A percentile compares a stretch with the other conserved stretches of the same genome.
Conservation (phyloP, 345 rosid genomes). For the Salix brachista region DNA sequence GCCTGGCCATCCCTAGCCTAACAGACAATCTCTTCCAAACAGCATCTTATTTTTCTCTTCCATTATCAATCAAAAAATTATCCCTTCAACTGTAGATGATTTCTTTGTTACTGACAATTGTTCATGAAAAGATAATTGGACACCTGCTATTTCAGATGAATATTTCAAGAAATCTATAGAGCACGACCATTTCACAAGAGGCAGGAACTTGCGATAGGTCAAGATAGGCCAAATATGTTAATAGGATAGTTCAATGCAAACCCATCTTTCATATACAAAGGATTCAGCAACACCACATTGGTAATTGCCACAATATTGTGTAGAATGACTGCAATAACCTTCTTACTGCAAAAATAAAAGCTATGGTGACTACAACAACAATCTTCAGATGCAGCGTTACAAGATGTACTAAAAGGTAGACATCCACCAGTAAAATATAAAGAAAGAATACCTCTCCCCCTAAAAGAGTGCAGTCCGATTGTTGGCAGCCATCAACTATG, state of each 20-base stretch:
- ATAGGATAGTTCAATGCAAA: too few relatives aligned
- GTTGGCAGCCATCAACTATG: constrained; percentile 84
- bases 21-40: not conserved
- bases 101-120: too few relatives aligned
- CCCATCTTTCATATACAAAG: too few relatives aligned
- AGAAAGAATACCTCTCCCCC: constrained; percentile 79
- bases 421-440: not conserved
- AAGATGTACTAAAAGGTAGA: not conserved
- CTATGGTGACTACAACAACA: not conserved
- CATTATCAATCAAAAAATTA: not conserved
- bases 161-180: not conserved
- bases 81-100: not conserved
- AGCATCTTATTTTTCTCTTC: too few relatives aligned
- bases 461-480: constrained; percentile 71
- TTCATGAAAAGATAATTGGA: too few relatives aligned
- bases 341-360: not conserved
- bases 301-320: not conserved
- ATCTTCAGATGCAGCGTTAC: not conserved
- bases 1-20: not conserved
- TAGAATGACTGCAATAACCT: not conserved
- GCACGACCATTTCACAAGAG: not conserved
- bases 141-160: too few relatives aligned
- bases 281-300: not conserved
- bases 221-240: not conserved
- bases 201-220: not conserved